Conservation (phyloP, 306 rosid species). For the Acacia confusa region DNA sequence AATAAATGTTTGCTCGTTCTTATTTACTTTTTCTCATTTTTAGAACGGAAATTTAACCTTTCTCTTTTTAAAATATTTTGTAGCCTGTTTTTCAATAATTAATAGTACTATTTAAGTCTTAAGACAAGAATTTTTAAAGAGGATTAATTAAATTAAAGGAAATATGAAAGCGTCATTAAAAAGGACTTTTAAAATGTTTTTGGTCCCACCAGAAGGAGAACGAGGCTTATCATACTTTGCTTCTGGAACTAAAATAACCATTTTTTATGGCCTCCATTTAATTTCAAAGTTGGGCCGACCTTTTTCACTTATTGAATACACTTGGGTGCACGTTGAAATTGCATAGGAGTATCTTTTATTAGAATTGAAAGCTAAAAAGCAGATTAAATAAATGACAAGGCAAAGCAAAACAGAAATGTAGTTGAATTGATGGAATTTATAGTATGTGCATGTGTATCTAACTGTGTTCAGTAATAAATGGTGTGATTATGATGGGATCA, state of each 20-base stretch:
- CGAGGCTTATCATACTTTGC: neutral
- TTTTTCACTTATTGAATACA: conserved; percentile 21
- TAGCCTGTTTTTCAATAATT: too few species aligned
- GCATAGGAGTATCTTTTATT: neutral
- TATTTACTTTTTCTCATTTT: neutral
- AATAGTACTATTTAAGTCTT: neutral
- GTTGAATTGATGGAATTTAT: neutral
- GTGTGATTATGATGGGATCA: neutral
- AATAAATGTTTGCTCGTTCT: neutral
- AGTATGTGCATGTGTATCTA: too few species aligned
- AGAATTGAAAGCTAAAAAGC: neutral
- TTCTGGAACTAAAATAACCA: neutral
- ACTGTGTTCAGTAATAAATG: neutral
- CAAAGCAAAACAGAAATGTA: too few species aligned
- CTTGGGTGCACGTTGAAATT: neutral
- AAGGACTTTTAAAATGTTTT: neutral
- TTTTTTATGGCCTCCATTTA: too few species aligned
- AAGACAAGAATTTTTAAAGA: neutral
- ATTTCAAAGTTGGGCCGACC: conserved; percentile 7
- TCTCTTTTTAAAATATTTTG: too few species aligned
- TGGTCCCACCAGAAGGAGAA: conserved; percentile 24
- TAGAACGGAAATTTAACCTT: neutral
- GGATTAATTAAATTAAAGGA: neutral
- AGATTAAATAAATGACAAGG: neutral
- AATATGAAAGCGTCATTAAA: neutral